phyloP scores from a whole-genome alignment of 768 basidiomycete species.

The Porphyrellus cyaneotinctus region DNA sequence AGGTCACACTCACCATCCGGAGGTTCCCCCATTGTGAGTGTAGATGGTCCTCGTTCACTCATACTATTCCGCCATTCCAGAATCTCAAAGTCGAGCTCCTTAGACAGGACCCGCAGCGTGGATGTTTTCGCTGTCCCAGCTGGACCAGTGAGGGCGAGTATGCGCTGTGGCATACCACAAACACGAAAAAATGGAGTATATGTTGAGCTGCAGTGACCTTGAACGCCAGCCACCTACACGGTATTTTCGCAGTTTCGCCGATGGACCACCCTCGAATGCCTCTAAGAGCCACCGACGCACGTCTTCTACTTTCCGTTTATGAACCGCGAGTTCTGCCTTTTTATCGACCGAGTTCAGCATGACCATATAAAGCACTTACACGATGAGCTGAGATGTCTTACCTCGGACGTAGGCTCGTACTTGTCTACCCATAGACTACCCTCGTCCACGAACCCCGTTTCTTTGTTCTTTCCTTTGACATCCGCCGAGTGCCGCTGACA shows the following conservation, averaged over 20 bases:
- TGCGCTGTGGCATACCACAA: slow-evolving; percentile 46
- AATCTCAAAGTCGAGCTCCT: slow-evolving; percentile 73
- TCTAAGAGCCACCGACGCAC: neutral
- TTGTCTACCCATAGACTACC: neutral
- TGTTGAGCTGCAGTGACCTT: neutral
- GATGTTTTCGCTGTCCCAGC: slow-evolving; percentile 93
- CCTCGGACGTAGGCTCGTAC: neutral
- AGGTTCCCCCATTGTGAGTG: slow-evolving; percentile 16
- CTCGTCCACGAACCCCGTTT: neutral
- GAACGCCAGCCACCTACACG: neutral
- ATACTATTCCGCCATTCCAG: slow-evolving; percentile 80
- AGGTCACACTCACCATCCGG: slow-evolving; percentile 5
- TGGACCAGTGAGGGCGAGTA: slow-evolving; percentile 83
- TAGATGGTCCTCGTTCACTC: slow-evolving; percentile 42
- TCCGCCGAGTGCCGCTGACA: slow-evolving; percentile 18
- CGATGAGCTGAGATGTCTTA: neutral
- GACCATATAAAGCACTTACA: no score
- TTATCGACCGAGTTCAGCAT: neutral
- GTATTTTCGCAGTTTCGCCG: neutral
- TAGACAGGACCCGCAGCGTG: slow-evolving; percentile 69
- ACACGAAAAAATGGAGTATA: neutral
- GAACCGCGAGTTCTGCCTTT: slow-evolving; percentile 76
- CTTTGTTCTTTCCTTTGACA: neutral
- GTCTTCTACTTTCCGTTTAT: slow-evolving; percentile 40
- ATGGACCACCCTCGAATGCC: neutral